Evolutionary conservation across 768 basidiomycete genomes (phyloP).

Genomic region (Macrolepiota fuliginosa): DNA sequence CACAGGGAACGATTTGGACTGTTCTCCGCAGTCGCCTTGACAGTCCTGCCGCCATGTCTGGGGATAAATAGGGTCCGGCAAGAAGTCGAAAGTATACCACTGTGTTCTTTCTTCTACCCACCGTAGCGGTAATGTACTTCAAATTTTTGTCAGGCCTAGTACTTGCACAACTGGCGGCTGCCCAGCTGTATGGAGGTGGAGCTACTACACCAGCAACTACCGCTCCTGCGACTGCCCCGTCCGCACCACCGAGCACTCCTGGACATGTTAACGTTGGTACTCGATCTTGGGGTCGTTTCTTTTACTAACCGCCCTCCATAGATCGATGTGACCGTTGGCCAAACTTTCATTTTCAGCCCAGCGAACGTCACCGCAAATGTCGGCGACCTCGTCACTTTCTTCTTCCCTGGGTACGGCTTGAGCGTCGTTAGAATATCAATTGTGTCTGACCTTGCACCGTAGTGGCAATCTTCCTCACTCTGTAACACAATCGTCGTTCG

Average conservation of each 20-base stretch:
- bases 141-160: neutral
- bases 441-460: neutral
- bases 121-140: conserved; percentile 2
- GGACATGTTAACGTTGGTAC: conserved; percentile 34
- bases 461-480: conserved; percentile 37
- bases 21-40: conserved; percentile 10
- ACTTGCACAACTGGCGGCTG: conserved; percentile 25
- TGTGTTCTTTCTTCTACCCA: neutral
- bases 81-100: neutral
- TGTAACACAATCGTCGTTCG: conserved; percentile 57
- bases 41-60: neutral
- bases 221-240: conserved; percentile 28
- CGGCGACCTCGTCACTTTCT: conserved; percentile 53
- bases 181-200: conserved; percentile 34
- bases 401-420: conserved; percentile 43
- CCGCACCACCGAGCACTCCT: conserved; percentile 35
- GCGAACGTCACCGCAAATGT: conserved; percentile 43
- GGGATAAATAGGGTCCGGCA: conserved; percentile 4
- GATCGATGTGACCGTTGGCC: conserved; percentile 42
- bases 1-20: neutral
- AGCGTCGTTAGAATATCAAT: conserved; percentile 21
- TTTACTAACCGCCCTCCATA: conserved; percentile 16
- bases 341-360: conserved; percentile 41
- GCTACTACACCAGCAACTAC: conserved; percentile 21
- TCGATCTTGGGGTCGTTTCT: neutral